phyloP scores from a whole-genome alignment of 345 rosid species.

The Salix purpurea region DNA sequence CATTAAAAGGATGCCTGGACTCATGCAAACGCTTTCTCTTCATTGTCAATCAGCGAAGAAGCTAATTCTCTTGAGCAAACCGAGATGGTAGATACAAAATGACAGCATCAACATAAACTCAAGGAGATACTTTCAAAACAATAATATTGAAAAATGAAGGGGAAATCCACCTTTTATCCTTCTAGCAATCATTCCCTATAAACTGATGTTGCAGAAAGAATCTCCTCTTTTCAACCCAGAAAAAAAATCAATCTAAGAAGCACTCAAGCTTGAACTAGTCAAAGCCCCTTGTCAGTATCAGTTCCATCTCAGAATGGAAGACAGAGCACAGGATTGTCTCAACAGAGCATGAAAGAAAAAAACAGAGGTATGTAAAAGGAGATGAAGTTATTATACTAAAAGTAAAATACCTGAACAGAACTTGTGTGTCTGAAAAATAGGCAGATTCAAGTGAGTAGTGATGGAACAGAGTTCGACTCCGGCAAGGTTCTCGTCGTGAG shows the following conservation, averaged over 20 bases:
- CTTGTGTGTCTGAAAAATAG: not conserved
- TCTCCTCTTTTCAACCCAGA: not conserved
- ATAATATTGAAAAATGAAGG: no score
- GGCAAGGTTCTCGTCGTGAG: not conserved
- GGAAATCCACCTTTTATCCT: not conserved
- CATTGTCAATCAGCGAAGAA: conserved; percentile 23
- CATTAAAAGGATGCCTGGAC: conserved; percentile 49
- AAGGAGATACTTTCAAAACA: not conserved
- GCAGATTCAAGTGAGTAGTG: not conserved
- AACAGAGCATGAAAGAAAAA: not conserved
- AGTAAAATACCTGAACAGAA: conserved; percentile 7
- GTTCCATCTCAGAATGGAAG: not conserved
- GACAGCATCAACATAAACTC: not conserved
- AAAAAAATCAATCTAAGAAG: not conserved
- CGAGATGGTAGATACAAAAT: not conserved
- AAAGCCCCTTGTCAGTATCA: not conserved
- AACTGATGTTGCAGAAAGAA: not conserved
- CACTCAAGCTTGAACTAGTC: not conserved
- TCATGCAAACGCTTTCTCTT: conserved; percentile 47
- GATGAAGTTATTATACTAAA: not conserved
- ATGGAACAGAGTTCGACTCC: not conserved
- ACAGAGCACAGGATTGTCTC: not conserved
- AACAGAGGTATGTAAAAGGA: not conserved
- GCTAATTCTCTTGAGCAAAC: not conserved
- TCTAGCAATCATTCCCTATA: not conserved